phyloP scores from a whole-genome alignment of 352 stramenopile genomes.

The Phytophthora sojae region DNA sequence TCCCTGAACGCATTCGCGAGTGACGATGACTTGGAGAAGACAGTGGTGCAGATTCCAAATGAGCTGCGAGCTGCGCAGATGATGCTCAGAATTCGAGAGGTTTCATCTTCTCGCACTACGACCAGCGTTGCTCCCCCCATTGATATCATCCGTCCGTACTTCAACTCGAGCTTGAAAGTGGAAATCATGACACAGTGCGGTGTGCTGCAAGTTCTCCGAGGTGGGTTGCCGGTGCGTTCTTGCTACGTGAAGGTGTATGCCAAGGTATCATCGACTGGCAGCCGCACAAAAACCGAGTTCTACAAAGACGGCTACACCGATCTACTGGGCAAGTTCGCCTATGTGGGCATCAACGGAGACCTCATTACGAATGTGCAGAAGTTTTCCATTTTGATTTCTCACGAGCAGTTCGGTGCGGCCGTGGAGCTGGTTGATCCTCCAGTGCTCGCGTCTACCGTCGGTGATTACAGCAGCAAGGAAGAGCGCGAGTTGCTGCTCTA shows the following conservation, averaged over 20 bases:
- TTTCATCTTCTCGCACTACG: slow-evolving; percentile 35
- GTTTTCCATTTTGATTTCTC: slow-evolving; percentile 60
- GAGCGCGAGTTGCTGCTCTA: slow-evolving; percentile 43
- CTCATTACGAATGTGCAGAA: slow-evolving; percentile 89
- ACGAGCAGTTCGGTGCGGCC: slow-evolving; percentile 49
- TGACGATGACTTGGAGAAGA: slow-evolving; percentile 20
- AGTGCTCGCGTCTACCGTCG: slow-evolving; percentile 44
- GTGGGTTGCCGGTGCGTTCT: slow-evolving; percentile 45
- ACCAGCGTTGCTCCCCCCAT: slow-evolving; percentile 33
- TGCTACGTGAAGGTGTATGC: slow-evolving; percentile 82
- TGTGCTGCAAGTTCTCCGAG: slow-evolving; percentile 60
- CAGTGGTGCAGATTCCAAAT: slow-evolving; percentile 35
- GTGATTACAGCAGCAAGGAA: slow-evolving; percentile 37
- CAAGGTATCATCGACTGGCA: slow-evolving; percentile 29
- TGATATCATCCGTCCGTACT: slow-evolving; percentile 55
- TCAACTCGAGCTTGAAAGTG: slow-evolving; percentile 57
- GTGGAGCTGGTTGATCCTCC: slow-evolving; percentile 57
- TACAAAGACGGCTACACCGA: slow-evolving; percentile 90
- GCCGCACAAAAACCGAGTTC: slow-evolving; percentile 49
- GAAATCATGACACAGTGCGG: slow-evolving; percentile 56
- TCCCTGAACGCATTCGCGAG: slow-evolving; percentile 19
- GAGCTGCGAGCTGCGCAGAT: slow-evolving; percentile 48
- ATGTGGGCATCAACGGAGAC: slow-evolving; percentile 70
- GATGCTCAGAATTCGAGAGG: slow-evolving; percentile 55
- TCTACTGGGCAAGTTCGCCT: slow-evolving; percentile 77